These are phyloP conservation scores for Mentha longifolia DNA, from an alignment of 257 asterid genomes.

Conservation along the genomic window DNA sequence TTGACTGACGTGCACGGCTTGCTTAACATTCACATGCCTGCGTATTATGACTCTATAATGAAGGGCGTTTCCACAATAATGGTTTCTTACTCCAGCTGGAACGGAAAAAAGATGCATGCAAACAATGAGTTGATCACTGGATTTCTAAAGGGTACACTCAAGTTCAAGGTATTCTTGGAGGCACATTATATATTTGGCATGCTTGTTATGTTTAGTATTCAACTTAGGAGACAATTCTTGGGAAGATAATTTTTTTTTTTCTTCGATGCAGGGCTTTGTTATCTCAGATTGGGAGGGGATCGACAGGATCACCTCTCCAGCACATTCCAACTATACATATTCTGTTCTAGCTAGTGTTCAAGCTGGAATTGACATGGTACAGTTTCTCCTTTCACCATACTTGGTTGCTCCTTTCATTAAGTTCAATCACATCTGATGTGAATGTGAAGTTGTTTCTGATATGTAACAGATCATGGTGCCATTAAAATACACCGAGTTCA, in stretches of 20 bases:
- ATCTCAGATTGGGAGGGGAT: constrained; percentile 91
- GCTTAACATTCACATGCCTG: constrained; percentile 90
- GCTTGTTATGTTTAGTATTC: constrained; percentile 13
- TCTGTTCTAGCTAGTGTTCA: constrained; percentile 74
- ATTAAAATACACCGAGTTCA: constrained; percentile 73
- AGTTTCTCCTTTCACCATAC: neutral
- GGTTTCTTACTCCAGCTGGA: constrained; percentile 96
- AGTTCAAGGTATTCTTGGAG: constrained; percentile 64
- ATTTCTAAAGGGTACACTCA: constrained; percentile 74
- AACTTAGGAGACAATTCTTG: neutral
- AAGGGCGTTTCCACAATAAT: constrained; percentile 83
- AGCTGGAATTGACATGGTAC: constrained; percentile 90
- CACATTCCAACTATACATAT: constrained; percentile 75
- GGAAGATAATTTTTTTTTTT: too few relatives aligned
- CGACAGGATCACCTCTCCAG: constrained; percentile 79
- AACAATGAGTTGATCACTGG: constrained; percentile 75
- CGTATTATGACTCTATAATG: constrained; percentile 69
- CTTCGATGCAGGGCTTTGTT: constrained; percentile 70
- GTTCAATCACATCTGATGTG: constrained; percentile 28
- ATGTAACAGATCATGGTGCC: constrained; percentile 79
- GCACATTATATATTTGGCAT: constrained; percentile 2
- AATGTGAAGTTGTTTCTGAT: constrained; percentile 24
- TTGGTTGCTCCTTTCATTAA: constrained; percentile 18
- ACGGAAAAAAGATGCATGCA: constrained; percentile 81
- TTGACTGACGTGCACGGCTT: constrained; percentile 64